phyloP scores from a whole-genome alignment of 2,329 filamentous ascomycete species.

The Trichoderma asperellum region DNA sequence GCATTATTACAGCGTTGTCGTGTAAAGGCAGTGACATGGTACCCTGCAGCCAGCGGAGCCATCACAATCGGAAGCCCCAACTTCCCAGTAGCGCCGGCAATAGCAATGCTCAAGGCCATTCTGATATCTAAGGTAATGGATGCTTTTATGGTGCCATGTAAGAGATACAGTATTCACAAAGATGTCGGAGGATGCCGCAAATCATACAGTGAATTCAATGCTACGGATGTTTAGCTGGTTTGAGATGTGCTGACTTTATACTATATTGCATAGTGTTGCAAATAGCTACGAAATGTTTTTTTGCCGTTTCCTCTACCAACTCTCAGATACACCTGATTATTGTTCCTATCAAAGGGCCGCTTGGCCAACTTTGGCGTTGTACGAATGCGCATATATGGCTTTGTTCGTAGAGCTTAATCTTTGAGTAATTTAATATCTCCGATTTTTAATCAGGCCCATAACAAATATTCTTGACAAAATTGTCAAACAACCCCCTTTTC shows the following conservation, averaged over 20 bases:
- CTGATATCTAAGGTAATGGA: background rate
- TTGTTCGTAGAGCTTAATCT: background rate
- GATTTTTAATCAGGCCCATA: background rate
- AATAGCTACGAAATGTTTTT: too few species aligned
- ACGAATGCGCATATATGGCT: background rate
- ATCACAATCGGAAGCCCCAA: constrained; percentile 6
- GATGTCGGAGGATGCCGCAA: background rate
- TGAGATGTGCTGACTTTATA: background rate
- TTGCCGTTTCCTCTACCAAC: too few species aligned
- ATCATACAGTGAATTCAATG: background rate
- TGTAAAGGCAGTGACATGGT: background rate
- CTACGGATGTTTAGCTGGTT: too few species aligned
- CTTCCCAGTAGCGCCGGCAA: constrained; percentile 7
- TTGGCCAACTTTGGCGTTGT: background rate
- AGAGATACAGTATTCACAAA: background rate
- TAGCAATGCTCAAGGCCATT: constrained; percentile 4
- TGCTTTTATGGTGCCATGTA: background rate
- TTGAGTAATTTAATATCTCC: background rate
- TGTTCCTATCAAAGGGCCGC: background rate
- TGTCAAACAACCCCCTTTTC: too few species aligned
- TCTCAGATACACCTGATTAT: too few species aligned
- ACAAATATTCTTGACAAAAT: too few species aligned
- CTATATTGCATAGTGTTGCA: too few species aligned
- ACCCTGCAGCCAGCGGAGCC: background rate
- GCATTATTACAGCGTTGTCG: constrained; percentile 4